Evolutionary conservation across 2,329 filamentous ascomycete species (phyloP), one percentile per base, ranked within the genome.

Genomic region (Ceratocystiopsis brevicomis): DNA sequence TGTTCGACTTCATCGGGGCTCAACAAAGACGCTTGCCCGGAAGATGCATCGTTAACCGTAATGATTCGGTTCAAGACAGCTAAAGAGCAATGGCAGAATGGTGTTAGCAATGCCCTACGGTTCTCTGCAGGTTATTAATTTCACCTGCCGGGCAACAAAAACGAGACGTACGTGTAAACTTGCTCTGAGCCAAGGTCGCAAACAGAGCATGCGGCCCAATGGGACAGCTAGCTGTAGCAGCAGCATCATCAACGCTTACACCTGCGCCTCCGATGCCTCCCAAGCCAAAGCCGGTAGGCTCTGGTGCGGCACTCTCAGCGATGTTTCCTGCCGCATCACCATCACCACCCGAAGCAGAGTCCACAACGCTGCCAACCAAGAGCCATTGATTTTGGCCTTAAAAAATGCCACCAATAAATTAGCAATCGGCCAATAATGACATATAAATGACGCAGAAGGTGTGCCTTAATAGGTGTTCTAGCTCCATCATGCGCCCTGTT

Each of bases 361-460:
- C 85, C 12, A 96, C 90, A 0, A 98, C 87, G 0, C 86, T 93
- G n/a, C 90, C 90, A 10, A 96, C 81, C 48, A 80, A 81, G 45
- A 85, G 67, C 87, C 87, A 95, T 56, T 86, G 68, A 42, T 75
- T 68, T 48, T 78, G 68, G 49, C 72, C 64, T 61, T 61, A 9
- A 4, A 39, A 14, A 14, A n/a, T 19, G 15, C 30, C 4, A 12
- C 19, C 10, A 16, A 8, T 36, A 14, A 38, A 36, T 32, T 15
- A 9, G 8, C 18, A 14, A 8, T 14, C 6, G 4, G 2, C 11
- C 15, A n/a, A 39, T 8, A 30, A 18, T 10, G 34, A 6, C 12
- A 16, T 9, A 14, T 35, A 17, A 2, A 19, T 11, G 15, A 16
- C 10, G 11, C 17, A 32, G 3, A 18, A 19, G 5, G 21, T 4